phyloP scores from a whole-genome alignment of 176 grass and related monocot species.

The Carex parvula region DNA sequence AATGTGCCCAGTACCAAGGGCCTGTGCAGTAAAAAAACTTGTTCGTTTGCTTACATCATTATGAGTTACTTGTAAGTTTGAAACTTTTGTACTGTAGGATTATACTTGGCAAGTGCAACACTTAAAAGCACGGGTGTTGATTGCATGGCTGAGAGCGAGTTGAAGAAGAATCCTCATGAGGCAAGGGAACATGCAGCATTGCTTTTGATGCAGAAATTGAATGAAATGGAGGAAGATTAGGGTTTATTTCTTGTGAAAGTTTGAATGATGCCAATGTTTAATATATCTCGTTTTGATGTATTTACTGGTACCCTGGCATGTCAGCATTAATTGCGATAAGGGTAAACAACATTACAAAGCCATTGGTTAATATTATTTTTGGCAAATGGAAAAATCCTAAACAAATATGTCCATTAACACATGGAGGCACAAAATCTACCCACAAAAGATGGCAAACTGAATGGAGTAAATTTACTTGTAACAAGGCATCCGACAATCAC shows the following conservation, averaged over 20 bases:
- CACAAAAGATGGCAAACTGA: no score
- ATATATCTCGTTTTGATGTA: neutral
- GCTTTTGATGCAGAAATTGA: neutral
- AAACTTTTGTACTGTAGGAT: neutral
- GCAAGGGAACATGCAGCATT: slow-evolving; percentile 22
- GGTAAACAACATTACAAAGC: neutral
- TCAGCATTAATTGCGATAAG: no score
- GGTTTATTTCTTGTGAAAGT: neutral
- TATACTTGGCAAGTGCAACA: neutral
- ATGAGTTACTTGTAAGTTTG: neutral
- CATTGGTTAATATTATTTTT: neutral
- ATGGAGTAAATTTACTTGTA: no score
- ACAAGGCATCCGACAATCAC: no score
- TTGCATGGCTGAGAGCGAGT: neutral
- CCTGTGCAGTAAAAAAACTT: neutral
- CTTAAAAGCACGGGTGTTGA: slow-evolving; percentile 6
- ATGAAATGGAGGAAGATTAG: slow-evolving; percentile 10
- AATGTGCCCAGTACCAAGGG: neutral
- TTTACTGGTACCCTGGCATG: no score
- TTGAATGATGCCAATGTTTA: neutral
- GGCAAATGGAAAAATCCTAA: no score
- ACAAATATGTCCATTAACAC: no score
- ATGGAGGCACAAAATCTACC: no score
- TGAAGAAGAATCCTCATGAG: neutral
- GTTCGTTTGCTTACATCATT: neutral